Evolutionary conservation across 1,139 yeast species (phyloP).

Genomic region (Blastobotrys buckinghamii): DNA sequence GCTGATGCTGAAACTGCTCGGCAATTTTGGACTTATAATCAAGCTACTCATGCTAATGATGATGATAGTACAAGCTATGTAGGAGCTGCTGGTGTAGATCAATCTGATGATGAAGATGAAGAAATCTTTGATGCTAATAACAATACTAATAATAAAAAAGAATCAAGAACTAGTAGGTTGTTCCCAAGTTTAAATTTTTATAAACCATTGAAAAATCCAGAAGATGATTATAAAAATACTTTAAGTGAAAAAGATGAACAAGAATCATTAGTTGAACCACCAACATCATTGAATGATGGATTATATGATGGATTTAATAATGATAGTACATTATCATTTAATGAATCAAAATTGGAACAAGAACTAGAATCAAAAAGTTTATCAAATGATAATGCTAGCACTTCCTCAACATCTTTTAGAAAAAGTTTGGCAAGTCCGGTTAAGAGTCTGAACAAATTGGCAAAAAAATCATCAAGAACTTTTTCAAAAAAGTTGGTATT

Average conservation of each 20-base stretch:
- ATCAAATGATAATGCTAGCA: conserved; percentile 1
- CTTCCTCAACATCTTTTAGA: conserved; percentile 8
- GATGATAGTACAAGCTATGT: conserved; percentile 1
- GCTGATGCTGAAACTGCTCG: conserved; percentile 12
- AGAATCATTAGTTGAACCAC: not conserved
- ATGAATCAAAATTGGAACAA: conserved; percentile 10
- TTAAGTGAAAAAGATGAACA: not conserved
- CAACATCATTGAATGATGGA: not conserved
- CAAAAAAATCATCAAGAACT: conserved; percentile 19
- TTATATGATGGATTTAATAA: conserved; percentile 10
- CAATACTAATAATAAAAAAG: not conserved
- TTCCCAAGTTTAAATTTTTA: conserved; percentile 15
- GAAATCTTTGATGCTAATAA: conserved; percentile 6
- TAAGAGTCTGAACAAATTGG: conserved; percentile 11
- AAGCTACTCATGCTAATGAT: not conserved
- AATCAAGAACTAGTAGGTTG: conserved; percentile 14
- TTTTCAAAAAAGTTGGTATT: conserved; percentile 23
- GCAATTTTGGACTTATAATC: conserved; percentile 9
- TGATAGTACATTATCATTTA: conserved; percentile 9
- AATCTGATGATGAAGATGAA: conserved; percentile 9
- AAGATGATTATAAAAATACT: conserved; percentile 1
- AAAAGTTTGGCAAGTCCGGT: conserved; percentile 16
- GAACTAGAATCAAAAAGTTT: conserved; percentile 11
- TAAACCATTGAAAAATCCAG: conserved; percentile 15
- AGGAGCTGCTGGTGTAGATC: conserved; percentile 9